Evolutionary conservation across 1,139 yeast genomes (phyloP), one percentile per base, ranked within the genome.

Genomic region (Hyphopichia pseudoburtonii): DNA sequence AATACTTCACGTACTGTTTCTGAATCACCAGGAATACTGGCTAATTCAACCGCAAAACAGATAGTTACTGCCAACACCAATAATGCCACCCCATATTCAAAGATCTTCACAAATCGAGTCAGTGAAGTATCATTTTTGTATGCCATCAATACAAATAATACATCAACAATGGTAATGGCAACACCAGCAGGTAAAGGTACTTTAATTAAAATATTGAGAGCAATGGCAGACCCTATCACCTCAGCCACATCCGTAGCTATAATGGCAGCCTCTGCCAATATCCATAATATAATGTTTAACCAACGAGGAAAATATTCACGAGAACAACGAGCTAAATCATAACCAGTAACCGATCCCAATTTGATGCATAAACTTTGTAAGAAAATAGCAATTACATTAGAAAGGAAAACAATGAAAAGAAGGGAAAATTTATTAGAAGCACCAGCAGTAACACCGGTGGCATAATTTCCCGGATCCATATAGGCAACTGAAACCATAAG

Each of bases 211-310:
- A 86, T 80, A 52, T 86, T 85, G 42, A 86, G 64, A 0, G 95
- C 92, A 49, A 86, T 80, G 3, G 95, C 94, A n/a, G 88, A 78
- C 50, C 95, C 95, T 38, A 86, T 84, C 24, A 86, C 95, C 53
- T 86, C 95, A 3, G 95, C 94, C 8, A 86, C 73, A 66, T 86
- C 95, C 0, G 95, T 86, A 1, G 95, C 88, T 36, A 86, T 77
- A 41, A 86, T 86, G 23, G 95, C 94, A 51, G 76, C 70, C 56
- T 86, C 95, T 1, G 95, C 90, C 42, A 84, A 67, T 30, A 83
- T 45, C 76, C 87, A 86, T 4, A 86, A 46, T 1, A 60, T 44
- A 41, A 64, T 55, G 47, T 83, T 81, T 43, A 83, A 50, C 80
- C 83, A 78, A 21, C 56, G 54, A 2, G 92, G 92, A 22, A 84